Base-by-base conservation (phyloP, 305 asterid species). In the Fraxinus nigra region DNA sequence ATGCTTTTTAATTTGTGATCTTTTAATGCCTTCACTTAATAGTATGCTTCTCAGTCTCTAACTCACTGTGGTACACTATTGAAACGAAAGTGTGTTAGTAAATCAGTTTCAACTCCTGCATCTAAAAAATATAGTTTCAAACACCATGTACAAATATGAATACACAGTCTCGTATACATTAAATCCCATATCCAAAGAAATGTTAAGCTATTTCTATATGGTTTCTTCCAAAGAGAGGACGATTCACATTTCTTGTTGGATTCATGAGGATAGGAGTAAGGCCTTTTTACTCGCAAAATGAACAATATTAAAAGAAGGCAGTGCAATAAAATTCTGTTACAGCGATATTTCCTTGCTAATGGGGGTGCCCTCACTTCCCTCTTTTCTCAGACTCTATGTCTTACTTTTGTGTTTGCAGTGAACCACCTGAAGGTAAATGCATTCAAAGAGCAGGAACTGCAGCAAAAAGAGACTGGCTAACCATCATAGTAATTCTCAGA, bases 401-500 rank as follows among this genome's bases (percentile, higher is more conserved):
- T 73, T 51, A 77, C 59, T 35, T 79, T 54, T 79, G 0, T 40
- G 22, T 40, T 78, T 67, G 30, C 88, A 89, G 91, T 76, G 91
- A 89, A 82, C 90, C 92, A 43, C 89, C 90, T 16, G 92, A 89
- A 32, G 88, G 80, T 40, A 87, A 80, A 87, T 89, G 92, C 72
- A 83, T 86, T 37, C 80, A 82, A 67, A 86, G 84, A 85, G 83
- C 91, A 43, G 82, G 73, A 30, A 14, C 78, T 30, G 80, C 86
- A 46, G 40, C 89, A 40, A 88, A 87, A 74, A 84, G 84, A 85
- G 90, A 86, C 78, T 88, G 88, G 91, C 85, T 89, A 35, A 86
- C 92, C 79, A 88, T 88, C 79, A 88, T 89, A 77, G 92, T 89
- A 89, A 88, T 79, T 83, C 28, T 74, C n/a, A 0, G 2, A 69